Percentiles rank a stretch among this genome's conserved stretches.
Conservation (phyloP, 2,329 filamentous ascomycete species). For the Coniochaeta sp. region DNA sequence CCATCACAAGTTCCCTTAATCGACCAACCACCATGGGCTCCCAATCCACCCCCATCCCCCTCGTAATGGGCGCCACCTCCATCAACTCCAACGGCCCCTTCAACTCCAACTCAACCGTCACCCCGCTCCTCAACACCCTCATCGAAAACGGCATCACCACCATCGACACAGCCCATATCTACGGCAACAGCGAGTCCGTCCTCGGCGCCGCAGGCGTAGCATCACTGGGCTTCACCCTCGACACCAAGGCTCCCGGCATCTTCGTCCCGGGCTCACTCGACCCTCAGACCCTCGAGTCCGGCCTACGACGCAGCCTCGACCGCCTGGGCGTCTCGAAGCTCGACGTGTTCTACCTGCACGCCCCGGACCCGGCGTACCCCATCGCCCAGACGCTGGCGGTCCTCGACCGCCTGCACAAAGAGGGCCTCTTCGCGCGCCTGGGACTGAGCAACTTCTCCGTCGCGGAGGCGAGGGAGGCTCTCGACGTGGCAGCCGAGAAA, state of each 20-base stretch:
- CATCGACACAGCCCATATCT: slow-evolving; percentile 10
- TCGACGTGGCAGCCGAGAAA: slow-evolving; percentile 23
- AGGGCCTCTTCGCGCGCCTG: slow-evolving; percentile 30
- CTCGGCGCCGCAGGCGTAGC: slow-evolving; percentile 4
- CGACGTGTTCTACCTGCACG: slow-evolving; percentile 33
- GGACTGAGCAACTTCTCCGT: slow-evolving; percentile 31
- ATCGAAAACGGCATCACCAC: slow-evolving; percentile 4
- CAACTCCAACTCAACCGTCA: neutral
- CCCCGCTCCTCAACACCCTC: neutral
- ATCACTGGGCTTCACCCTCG: slow-evolving; percentile 3
- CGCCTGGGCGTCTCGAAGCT: slow-evolving; percentile 12
- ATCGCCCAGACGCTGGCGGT: slow-evolving; percentile 28
- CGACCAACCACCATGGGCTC: neutral
- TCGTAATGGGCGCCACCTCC: slow-evolving; percentile 1
- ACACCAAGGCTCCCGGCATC: slow-evolving; percentile 8
- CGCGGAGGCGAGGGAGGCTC: slow-evolving; percentile 27
- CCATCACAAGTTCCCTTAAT: neutral
- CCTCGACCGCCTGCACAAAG: slow-evolving; percentile 24
- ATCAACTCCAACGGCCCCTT: neutral
- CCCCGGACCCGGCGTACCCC: slow-evolving; percentile 30
- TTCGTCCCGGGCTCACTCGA: slow-evolving; percentile 3
- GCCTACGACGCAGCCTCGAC: slow-evolving; percentile 1
- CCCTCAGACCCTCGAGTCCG: neutral
- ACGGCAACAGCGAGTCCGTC: slow-evolving; percentile 6
- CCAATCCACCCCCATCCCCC: neutral